Evolutionary conservation across 257 asterid genomes (phyloP).

Genomic region (Gentiana dahurica): DNA sequence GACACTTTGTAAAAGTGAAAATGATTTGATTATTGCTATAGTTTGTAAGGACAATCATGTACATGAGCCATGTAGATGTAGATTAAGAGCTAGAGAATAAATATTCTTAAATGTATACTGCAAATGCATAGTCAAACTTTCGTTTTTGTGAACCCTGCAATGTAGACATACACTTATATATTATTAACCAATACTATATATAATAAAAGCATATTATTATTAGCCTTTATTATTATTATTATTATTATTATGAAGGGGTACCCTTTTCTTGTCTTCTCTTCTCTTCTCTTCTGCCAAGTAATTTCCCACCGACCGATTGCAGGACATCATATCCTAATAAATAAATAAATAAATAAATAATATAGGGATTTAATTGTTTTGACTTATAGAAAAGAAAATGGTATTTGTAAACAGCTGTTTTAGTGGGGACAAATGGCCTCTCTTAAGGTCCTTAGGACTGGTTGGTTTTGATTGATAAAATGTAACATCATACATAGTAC

Average conservation of each 20-base stretch:
- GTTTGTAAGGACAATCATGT: constrained; percentile 5
- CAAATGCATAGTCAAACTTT: neutral
- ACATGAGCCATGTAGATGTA: constrained; percentile 11
- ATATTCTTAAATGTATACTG: constrained; percentile 15
- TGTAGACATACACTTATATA: no score
- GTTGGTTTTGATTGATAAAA: constrained; percentile 15
- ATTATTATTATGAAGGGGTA: constrained; percentile 6
- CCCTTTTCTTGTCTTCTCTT: no score
- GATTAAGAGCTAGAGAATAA: constrained; percentile 2
- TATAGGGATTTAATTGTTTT: constrained; percentile 9
- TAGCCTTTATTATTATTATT: no score
- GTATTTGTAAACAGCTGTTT: constrained; percentile 57
- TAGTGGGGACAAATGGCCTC: constrained; percentile 44
- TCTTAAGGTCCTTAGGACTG: constrained; percentile 15
- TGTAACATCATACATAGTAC: constrained; percentile 4
- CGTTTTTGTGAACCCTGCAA: no score
- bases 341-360: no score
- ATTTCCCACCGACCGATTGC: neutral
- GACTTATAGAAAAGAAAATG: constrained; percentile 29
- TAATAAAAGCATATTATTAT: no score
- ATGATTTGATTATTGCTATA: no score
- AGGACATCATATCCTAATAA: constrained; percentile 1
- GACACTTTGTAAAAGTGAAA: no score
- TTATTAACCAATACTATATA: no score
- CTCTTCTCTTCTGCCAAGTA: neutral